Base-by-base conservation (phyloP, 2,329 filamentous ascomycete species). In the Cladosporium oxysporum region DNA sequence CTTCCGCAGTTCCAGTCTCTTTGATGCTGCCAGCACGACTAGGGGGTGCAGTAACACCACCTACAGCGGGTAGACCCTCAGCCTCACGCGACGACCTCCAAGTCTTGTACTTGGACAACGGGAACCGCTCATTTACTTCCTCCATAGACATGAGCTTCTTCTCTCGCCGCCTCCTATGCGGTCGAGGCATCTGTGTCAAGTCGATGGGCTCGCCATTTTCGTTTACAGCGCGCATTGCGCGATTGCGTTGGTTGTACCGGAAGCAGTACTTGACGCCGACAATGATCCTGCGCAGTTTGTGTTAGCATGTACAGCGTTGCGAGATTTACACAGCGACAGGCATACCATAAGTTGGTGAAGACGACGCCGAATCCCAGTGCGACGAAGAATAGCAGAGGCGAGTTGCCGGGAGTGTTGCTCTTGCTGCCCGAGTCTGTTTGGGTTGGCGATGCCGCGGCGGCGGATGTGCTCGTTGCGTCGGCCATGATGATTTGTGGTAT, bases 91-190 rank as follows among this genome's bases (percentile, higher is more conserved):
- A 88, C 7, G 91, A 89, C 66, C 95, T 90, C 94, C 95, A 99
- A 62, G 86, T 87, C 82, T 99, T 98, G 85, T 99, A 99, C 79
- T 98, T 98, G 72, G 88, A 89, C 81, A 97, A 88, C 0, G 95
- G 94, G 74, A 99, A 99, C 72, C 96, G 92, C 71, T 96, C 93
- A 76, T 99, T 98, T 69, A 99, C 95, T 80, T 99, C 95, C 68
- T 99, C 95, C 89, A 98, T 97, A 2, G 91, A 91, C 95, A 99
- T 98, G 71, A 99, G 80, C 79, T 97, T 99, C 88, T 99, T 99
- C 79, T 99, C 95, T 67, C 93, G 88, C 70, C 94, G 87, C 74
- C 94, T 87, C 66, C 95, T 88, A 77, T 95, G 93, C 60, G 92
- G 90, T 67, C 92, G 83, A 66, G 92, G 91, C 86, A 98, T 93